These are phyloP conservation scores for Myxozyma melibiosi DNA, from an alignment of 805 yeast species.

Conservation along the genomic window DNA sequence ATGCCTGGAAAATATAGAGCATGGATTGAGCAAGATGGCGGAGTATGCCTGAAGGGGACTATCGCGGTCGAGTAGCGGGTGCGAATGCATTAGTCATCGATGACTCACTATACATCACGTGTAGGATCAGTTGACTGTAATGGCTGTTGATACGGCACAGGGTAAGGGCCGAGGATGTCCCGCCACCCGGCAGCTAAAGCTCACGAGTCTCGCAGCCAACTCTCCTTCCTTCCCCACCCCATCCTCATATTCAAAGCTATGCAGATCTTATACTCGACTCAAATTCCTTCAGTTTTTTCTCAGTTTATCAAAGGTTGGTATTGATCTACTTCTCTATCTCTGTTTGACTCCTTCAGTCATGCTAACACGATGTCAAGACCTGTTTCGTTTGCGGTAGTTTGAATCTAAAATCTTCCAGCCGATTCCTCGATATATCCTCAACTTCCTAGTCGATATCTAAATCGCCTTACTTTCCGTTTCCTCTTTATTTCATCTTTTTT, in stretches of 20 bases:
- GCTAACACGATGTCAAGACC: not conserved
- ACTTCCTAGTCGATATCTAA: too few relatives aligned
- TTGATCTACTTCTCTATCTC: not conserved
- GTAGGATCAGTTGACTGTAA: not conserved
- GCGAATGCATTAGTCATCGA: not conserved
- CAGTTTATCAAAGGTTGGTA: not conserved
- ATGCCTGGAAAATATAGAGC: slow-evolving; percentile 5
- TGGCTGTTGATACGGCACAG: not conserved
- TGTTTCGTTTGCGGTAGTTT: slow-evolving; percentile 11
- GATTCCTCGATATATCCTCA: too few relatives aligned
- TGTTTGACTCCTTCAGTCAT: not conserved
- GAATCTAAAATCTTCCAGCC: not conserved
- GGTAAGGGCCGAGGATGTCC: not conserved
- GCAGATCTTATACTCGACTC: slow-evolving; percentile 9
- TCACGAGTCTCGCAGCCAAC: not conserved
- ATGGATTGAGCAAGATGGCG: slow-evolving; percentile 28
- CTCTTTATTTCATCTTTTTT: not conserved
- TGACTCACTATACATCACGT: not conserved
- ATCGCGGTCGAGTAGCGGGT: not conserved
- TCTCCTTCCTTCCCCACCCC: not conserved
- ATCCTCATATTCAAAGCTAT: not conserved
- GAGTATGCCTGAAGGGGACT: slow-evolving; percentile 17
- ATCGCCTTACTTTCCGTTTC: too few relatives aligned
- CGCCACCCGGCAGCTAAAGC: slow-evolving; percentile 4
- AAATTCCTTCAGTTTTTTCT: not conserved